These are phyloP conservation scores for Mucor indicus DNA, from an alignment of 371 early-diverging fungal genomes.

Conservation along the genomic window DNA sequence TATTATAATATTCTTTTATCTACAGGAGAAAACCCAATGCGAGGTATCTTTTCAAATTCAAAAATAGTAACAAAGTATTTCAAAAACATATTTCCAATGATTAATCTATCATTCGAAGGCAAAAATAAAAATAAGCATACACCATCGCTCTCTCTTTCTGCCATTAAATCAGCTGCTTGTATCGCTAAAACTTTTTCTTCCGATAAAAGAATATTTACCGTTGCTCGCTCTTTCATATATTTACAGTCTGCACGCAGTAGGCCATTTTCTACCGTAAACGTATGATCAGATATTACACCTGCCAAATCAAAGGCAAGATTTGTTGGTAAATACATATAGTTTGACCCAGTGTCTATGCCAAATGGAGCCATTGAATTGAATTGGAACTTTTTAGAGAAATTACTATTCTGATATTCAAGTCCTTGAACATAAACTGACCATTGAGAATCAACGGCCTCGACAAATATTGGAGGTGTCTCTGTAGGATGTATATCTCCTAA, in stretches of 20 bases:
- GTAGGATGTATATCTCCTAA: no score
- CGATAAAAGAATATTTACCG: not conserved
- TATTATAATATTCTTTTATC: no score
- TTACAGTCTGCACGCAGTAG: no score
- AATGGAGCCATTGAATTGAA: constrained; percentile 18
- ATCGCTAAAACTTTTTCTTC: constrained; percentile 1
- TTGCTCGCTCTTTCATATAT: no score
- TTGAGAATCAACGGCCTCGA: no score
- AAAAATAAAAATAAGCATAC: constrained; percentile 29
- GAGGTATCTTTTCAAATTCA: constrained; percentile 36
- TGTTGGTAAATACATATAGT: constrained; percentile 37
- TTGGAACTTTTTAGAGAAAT: constrained; percentile 6
- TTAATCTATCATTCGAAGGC: constrained; percentile 21
- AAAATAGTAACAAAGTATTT: constrained; percentile 37
- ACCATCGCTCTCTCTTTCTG: constrained; percentile 16
- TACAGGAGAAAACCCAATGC: constrained; percentile 44
- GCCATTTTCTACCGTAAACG: constrained; percentile 4
- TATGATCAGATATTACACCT: no score
- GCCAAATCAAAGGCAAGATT: constrained; percentile 26
- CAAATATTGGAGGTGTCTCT: no score
- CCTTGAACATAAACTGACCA: constrained; percentile 25
- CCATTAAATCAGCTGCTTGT: constrained; percentile 21
- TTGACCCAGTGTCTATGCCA: constrained; percentile 41
- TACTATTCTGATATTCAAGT: constrained; percentile 21
- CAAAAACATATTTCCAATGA: constrained; percentile 38